These are phyloP conservation scores for Globisporangium iwayamae DNA, from an alignment of 352 stramenopile genomes.

Conservation along the genomic window DNA sequence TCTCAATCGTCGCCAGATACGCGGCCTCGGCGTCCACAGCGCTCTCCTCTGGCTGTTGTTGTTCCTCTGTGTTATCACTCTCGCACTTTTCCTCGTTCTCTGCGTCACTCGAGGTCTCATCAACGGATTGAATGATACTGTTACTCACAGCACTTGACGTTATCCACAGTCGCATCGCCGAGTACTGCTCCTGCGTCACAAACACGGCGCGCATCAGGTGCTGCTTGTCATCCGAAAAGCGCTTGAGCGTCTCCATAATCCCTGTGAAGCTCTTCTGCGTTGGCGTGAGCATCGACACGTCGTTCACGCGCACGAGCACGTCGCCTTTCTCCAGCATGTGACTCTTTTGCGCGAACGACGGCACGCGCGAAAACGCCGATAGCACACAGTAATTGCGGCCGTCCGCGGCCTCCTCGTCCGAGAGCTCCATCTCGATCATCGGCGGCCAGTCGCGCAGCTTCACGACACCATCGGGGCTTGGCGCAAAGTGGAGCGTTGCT, in stretches of 20 bases:
- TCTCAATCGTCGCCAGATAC: slow-evolving; percentile 20
- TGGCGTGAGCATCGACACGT: slow-evolving; percentile 41
- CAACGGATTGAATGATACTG: background rate
- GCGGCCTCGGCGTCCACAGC: slow-evolving; percentile 8
- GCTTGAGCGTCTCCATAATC: slow-evolving; percentile 60
- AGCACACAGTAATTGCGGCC: slow-evolving; percentile 64
- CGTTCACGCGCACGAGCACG: slow-evolving; percentile 65
- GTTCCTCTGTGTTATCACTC: slow-evolving; percentile 17
- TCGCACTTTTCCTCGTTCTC: background rate
- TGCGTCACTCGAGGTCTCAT: background rate
- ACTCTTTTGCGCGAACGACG: slow-evolving; percentile 70
- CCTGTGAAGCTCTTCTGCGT: slow-evolving; percentile 39
- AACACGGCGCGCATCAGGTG: slow-evolving; percentile 51
- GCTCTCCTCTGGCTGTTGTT: slow-evolving; percentile 13
- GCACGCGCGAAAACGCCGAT: slow-evolving; percentile 61
- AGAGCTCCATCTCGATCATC: slow-evolving; percentile 73
- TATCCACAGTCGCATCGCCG: slow-evolving; percentile 29
- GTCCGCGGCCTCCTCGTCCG: slow-evolving; percentile 51
- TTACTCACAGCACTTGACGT: background rate
- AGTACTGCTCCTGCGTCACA: slow-evolving; percentile 51
- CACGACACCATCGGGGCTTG: slow-evolving; percentile 73
- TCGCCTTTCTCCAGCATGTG: slow-evolving; percentile 61
- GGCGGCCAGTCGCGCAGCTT: slow-evolving; percentile 79
- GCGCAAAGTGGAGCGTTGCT: slow-evolving; percentile 68
- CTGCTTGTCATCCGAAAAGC: slow-evolving; percentile 44